Conservation (phyloP, 2,329 filamentous ascomycete species). For the Colletotrichum musicola region DNA sequence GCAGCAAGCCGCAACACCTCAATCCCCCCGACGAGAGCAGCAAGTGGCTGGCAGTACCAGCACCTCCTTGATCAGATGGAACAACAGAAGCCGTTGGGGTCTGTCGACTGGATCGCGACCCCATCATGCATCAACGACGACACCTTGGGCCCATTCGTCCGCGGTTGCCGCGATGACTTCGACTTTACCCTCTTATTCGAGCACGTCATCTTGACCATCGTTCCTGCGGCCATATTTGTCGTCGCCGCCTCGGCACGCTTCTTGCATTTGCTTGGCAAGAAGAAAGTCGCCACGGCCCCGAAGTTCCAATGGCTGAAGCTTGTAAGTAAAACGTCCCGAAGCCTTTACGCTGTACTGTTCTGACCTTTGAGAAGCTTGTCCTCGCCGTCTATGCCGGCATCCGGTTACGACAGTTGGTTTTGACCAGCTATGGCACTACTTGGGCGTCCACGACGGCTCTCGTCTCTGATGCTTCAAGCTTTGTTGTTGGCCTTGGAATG, state of each 20-base stretch:
- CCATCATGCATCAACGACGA: constrained; percentile 47
- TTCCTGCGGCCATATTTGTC: constrained; percentile 56
- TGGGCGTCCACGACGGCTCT: constrained; percentile 20
- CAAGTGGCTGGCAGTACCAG: background rate
- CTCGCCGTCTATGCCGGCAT: constrained; percentile 12
- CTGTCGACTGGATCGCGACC: background rate
- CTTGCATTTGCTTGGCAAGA: constrained; percentile 47
- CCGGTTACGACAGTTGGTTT: constrained; percentile 10
- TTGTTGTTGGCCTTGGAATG: constrained; percentile 45
- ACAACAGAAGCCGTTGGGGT: background rate
- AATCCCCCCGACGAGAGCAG: background rate
- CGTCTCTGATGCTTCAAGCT: constrained; percentile 45
- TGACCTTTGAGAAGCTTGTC: background rate
- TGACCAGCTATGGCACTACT: constrained; percentile 12
- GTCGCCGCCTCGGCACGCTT: constrained; percentile 50
- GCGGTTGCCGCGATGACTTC: constrained; percentile 61
- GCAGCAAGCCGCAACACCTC: background rate
- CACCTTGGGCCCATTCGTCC: constrained; percentile 58
- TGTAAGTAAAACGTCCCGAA: background rate
- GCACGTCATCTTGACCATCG: constrained; percentile 58
- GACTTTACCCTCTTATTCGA: constrained; percentile 66
- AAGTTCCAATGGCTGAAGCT: constrained; percentile 46
- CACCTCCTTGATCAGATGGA: background rate
- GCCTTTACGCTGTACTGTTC: background rate
- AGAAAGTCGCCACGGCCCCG: constrained; percentile 50